A percentile compares a stretch with the other conserved stretches of the same genome.
Conservation (phyloP, 805 yeast species). For the Sugiyamaella lignohabitans region DNA sequence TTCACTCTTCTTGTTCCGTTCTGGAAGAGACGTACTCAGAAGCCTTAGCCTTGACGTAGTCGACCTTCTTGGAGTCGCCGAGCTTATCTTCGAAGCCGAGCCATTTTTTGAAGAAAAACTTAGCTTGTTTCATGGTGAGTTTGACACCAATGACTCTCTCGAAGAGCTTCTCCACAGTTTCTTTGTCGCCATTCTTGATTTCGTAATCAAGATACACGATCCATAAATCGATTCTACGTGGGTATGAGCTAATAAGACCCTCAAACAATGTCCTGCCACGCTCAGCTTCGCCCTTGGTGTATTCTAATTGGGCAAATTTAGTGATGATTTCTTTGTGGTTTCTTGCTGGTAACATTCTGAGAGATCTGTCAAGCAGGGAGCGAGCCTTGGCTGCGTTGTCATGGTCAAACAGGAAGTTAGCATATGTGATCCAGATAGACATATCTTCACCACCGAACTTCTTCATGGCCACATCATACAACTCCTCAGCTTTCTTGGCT, state of each 20-base stretch:
- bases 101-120: conserved; percentile 93
- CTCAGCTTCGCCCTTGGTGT: conserved; percentile 78
- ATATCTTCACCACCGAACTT: conserved; percentile 66
- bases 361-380: conserved; percentile 64
- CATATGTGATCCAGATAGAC: conserved; percentile 77
- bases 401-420: conserved; percentile 63
- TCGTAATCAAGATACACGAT: conserved; percentile 93
- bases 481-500: conserved; percentile 56
- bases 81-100: conserved; percentile 65
- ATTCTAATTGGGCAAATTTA: conserved; percentile 87
- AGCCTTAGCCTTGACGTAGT: conserved; percentile 87
- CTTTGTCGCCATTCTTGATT: conserved; percentile 58
- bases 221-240: conserved; percentile 91
- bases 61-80: conserved; percentile 63
- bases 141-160: conserved; percentile 70
- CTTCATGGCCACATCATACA: conserved; percentile 65
- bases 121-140: conserved; percentile 81
- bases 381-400: conserved; percentile 46
- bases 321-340: conserved; percentile 60
- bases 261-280: conserved; percentile 93
- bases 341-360: conserved; percentile 60
- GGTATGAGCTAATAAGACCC: conserved; percentile 82
- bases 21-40: conserved; percentile 52
- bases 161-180: conserved; percentile 68
- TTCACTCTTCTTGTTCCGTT: conserved; percentile 10